Percentiles rank a stretch among this genome's conserved stretches.
Conservation (phyloP, 1,284 basidiomycete genomes). For the Nidula niveotomentosa region DNA sequence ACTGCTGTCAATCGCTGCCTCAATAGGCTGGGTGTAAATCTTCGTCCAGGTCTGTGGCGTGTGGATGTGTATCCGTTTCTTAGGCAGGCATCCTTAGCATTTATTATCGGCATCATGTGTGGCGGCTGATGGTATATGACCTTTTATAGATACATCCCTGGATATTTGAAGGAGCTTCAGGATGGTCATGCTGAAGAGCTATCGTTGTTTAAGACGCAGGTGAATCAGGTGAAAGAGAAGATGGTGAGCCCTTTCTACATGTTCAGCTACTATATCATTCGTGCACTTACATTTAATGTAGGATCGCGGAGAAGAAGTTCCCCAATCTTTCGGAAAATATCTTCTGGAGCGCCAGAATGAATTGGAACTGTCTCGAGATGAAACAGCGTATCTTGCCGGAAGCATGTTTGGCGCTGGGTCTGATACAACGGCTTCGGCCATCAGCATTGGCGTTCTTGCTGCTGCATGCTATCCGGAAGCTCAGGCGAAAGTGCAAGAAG, state of each 20-base stretch:
- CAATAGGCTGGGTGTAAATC: constrained; percentile 42
- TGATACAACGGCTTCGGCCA: constrained; percentile 60
- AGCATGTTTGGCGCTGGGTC: constrained; percentile 65
- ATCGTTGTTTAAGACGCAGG: constrained; percentile 47
- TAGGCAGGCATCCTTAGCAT: constrained; percentile 24
- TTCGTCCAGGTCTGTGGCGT: constrained; percentile 56
- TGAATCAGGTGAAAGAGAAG: constrained; percentile 40
- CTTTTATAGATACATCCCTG: constrained; percentile 46
- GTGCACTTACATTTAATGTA: constrained; percentile 7
- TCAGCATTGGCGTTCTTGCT: constrained; percentile 59
- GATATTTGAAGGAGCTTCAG: constrained; percentile 52
- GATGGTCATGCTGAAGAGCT: constrained; percentile 58
- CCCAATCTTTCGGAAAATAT: constrained; percentile 53
- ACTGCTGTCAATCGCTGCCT: constrained; percentile 47
- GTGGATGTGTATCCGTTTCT: constrained; percentile 61
- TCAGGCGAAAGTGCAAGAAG: constrained; percentile 54
- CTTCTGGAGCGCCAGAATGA: constrained; percentile 52
- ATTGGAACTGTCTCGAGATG: constrained; percentile 48
- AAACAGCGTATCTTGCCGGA: constrained; percentile 60
- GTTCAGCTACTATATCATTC: not conserved
- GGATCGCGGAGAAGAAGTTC: constrained; percentile 33
- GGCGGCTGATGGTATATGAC: not conserved
- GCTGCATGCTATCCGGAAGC: constrained; percentile 59
- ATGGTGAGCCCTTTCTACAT: constrained; percentile 32
- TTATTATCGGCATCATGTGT: not conserved